Base-by-base conservation (phyloP, 2,329 filamentous ascomycete genomes). In the Trichoderma guizhouense region DNA sequence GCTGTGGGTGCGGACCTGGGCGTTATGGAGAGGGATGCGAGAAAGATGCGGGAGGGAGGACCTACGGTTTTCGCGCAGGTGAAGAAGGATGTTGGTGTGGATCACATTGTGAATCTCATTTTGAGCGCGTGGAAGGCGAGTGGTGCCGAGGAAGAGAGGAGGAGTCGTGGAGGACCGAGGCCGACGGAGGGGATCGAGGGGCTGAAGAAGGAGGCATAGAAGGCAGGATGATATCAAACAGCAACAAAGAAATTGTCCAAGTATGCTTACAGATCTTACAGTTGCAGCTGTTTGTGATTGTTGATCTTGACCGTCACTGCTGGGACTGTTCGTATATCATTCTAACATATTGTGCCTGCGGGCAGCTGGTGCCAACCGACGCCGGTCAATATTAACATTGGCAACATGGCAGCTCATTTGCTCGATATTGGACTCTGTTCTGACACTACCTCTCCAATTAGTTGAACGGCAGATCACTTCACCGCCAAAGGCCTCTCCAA, bases 31-130 rank as follows among this genome's bases (percentile, higher is more conserved):
- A 85, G 94, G 71, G 96, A 98, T 83, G 92, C 95, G 15, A 87
- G 93, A 77, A 95, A 95, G 87, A 99, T 99, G 89, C 88, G 96
- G 66, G 95, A 98, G 82, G 95, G 94, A 2, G 96, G 96, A 0
- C 96, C 96, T 6, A 98, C 95, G 0, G 93, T 99, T 4, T 98
- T 98, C 80, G 95, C 95, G 0, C 94, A 97, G 84, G 95, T 99
- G n/a, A 99, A 98, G 89, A 92, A 94, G 82, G 90, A 91, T 2
- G 91, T 94, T 73, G 94, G 90, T 2, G 90, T 98, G 8, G 89
- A 94, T 73, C 91, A 96, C 80, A 97, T 98, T 79, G 89, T 97
- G 18, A 92, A 93, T 76, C 82, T 98, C 82, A 93, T 99, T 66
- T 77, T 96, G 77, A 97, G 94, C 79, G 95, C 95, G 7, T 98